phyloP scores from a whole-genome alignment of 225 moss, liverwort and hornwort genomes.

The Marchantia paleacea region DNA sequence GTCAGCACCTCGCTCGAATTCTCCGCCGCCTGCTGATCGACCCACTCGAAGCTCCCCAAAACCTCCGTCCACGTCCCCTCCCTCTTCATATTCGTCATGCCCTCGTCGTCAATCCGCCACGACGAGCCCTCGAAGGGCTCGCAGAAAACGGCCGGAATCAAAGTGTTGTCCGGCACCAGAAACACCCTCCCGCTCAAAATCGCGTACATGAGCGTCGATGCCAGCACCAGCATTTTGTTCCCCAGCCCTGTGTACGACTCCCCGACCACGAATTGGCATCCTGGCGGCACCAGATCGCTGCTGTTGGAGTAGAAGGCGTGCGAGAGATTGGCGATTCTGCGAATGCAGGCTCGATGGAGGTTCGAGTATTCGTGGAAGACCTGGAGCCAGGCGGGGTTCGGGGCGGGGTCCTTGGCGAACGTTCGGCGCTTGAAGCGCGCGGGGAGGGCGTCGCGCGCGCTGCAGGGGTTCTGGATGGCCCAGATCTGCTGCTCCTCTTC shows the following conservation, averaged over 20 bases:
- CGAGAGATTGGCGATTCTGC: constrained; percentile 25
- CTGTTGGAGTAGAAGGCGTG: constrained; percentile 21
- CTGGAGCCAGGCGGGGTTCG: constrained; percentile 23
- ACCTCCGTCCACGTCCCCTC: background rate
- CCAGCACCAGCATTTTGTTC: constrained; percentile 34
- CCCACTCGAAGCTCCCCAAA: background rate
- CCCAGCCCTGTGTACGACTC: constrained; percentile 35
- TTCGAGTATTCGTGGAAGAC: constrained; percentile 37
- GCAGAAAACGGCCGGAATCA: constrained; percentile 22
- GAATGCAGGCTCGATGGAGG: constrained; percentile 40
- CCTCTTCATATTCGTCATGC: background rate
- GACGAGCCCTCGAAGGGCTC: constrained; percentile 45
- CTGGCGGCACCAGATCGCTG: constrained; percentile 6
- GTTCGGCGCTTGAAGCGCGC: constrained; percentile 31
- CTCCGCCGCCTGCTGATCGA: constrained; percentile 1
- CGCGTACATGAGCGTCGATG: constrained; percentile 35
- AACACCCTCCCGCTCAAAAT: constrained; percentile 42
- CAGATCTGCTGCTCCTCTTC: background rate
- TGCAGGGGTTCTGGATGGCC: constrained; percentile 24
- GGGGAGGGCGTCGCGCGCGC: constrained; percentile 27
- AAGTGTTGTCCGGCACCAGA: constrained; percentile 25
- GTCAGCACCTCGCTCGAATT: background rate
- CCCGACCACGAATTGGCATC: constrained; percentile 42
- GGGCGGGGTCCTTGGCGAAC: constrained; percentile 18
- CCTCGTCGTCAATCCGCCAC: constrained; percentile 20